Percentiles rank a stretch among this genome's conserved stretches.
Evolutionary conservation across 352 stramenopile genomes (phyloP).

Genomic region (Globisporangium solare): DNA sequence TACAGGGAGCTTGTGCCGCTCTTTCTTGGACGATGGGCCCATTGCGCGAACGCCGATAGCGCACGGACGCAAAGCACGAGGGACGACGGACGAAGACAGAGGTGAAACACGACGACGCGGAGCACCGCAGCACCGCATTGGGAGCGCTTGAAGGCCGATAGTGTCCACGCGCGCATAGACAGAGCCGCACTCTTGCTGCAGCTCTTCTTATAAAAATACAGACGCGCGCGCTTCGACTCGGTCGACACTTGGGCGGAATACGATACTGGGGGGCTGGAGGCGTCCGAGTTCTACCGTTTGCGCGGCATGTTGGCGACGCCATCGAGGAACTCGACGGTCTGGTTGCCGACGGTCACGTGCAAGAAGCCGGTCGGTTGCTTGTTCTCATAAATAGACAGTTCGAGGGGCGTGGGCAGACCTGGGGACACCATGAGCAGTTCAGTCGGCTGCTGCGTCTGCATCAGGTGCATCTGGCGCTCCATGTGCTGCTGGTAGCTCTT

Average conservation of each 20-base stretch:
- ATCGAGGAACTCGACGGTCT: slow-evolving; percentile 81
- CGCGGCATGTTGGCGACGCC: slow-evolving; percentile 80
- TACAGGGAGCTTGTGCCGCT: too few relatives aligned
- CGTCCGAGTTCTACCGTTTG: slow-evolving; percentile 45
- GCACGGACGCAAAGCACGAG: too few relatives aligned
- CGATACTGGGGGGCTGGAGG: too few relatives aligned
- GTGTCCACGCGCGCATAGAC: not conserved
- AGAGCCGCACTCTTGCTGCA: too few relatives aligned
- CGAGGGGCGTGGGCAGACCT: slow-evolving; percentile 61
- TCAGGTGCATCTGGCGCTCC: slow-evolving; percentile 29
- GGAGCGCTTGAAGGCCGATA: not conserved
- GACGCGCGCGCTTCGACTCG: too few relatives aligned
- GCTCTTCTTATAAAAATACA: too few relatives aligned
- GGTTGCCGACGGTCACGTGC: slow-evolving; percentile 75
- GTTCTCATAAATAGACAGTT: slow-evolving; percentile 83
- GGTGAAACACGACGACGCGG: slow-evolving; percentile 1
- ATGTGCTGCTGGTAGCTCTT: slow-evolving; percentile 60
- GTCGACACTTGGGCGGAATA: too few relatives aligned
- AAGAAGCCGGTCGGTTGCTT: slow-evolving; percentile 80
- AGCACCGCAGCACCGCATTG: not conserved
- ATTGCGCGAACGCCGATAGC: too few relatives aligned
- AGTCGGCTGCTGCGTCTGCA: slow-evolving; percentile 18
- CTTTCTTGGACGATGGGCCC: too few relatives aligned
- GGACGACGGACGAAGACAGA: too few relatives aligned
- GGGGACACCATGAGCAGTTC: slow-evolving; percentile 67